A percentile compares a stretch with the other conserved stretches of the same genome.
phyloP scores from a whole-genome alignment of 2,329 filamentous ascomycete species.

The Didymella keratinophila region DNA sequence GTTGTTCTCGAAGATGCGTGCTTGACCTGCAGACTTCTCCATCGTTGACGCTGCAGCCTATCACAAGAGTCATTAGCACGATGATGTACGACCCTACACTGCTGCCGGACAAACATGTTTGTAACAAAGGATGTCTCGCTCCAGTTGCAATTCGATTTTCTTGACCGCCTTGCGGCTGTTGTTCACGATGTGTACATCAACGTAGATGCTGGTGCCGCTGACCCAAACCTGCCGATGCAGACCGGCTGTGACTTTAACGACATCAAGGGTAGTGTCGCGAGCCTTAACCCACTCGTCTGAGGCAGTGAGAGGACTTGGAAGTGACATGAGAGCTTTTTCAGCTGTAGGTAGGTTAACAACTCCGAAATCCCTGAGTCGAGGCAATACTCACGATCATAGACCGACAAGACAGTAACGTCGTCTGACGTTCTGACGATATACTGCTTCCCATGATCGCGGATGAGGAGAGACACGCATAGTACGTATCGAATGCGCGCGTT shows the following conservation, averaged over 20 bases:
- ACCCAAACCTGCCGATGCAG: constrained; percentile 67
- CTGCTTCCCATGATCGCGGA: constrained; percentile 58
- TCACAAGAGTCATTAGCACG: constrained; percentile 31
- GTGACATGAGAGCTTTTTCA: constrained; percentile 62
- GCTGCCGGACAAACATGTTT: constrained; percentile 53
- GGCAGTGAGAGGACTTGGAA: constrained; percentile 61
- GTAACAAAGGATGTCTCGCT: constrained; percentile 60
- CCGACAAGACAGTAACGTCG: constrained; percentile 60
- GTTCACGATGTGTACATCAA: constrained; percentile 62
- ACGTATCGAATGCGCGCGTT: constrained; percentile 61
- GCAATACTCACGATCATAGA: constrained; percentile 59
- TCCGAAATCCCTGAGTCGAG: neutral
- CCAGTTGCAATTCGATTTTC: constrained; percentile 61
- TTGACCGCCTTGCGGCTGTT: constrained; percentile 59
- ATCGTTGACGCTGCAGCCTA: constrained; percentile 58
- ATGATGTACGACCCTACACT: neutral
- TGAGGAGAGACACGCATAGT: constrained; percentile 57
- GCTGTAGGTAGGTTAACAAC: constrained; percentile 43
- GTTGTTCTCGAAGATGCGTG: constrained; percentile 62
- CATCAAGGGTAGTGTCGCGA: constrained; percentile 53
- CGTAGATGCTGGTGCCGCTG: constrained; percentile 63
- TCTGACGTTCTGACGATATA: constrained; percentile 60
- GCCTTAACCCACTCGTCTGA: constrained; percentile 57
- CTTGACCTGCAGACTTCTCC: constrained; percentile 59
- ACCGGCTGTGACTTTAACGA: constrained; percentile 60